phyloP scores from a whole-genome alignment of 2,329 filamentous ascomycete genomes.

The Calonectria naviculata region DNA sequence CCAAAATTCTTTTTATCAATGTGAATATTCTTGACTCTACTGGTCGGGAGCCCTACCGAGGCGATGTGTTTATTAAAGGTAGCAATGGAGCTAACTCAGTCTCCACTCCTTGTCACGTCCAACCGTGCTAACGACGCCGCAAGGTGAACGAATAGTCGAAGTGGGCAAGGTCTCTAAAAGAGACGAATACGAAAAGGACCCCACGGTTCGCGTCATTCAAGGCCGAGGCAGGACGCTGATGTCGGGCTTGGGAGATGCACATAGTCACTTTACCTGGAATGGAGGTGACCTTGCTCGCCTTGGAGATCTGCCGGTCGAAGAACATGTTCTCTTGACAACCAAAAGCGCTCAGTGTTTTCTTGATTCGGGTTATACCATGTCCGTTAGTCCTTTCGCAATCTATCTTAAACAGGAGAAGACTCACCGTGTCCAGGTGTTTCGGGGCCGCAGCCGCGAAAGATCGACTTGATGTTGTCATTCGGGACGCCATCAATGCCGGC shows the following conservation, averaged over 20 bases:
- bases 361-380: slow-evolving; percentile 32
- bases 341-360: slow-evolving; percentile 28
- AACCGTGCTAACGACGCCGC: neutral
- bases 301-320: slow-evolving; percentile 20
- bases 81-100: too few relatives aligned
- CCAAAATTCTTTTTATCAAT: slow-evolving; percentile 1
- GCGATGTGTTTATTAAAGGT: slow-evolving; percentile 15
- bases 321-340: slow-evolving; percentile 26
- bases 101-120: neutral
- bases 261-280: slow-evolving; percentile 31
- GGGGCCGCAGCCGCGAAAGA: slow-evolving; percentile 31
- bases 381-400: neutral
- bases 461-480: slow-evolving; percentile 25
- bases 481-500: slow-evolving; percentile 27
- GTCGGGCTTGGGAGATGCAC: slow-evolving; percentile 24
- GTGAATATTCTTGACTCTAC: slow-evolving; percentile 15
- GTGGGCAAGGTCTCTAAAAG: neutral
- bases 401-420: neutral
- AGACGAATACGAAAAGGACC: neutral
- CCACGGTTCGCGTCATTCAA: slow-evolving; percentile 16
- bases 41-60: slow-evolving; percentile 5
- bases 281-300: slow-evolving; percentile 26
- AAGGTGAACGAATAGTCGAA: neutral
- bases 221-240: slow-evolving; percentile 25
- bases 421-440: slow-evolving; percentile 18